Conservation (phyloP, 768 basidiomycete genomes). For the Lactifluus echinatus region DNA sequence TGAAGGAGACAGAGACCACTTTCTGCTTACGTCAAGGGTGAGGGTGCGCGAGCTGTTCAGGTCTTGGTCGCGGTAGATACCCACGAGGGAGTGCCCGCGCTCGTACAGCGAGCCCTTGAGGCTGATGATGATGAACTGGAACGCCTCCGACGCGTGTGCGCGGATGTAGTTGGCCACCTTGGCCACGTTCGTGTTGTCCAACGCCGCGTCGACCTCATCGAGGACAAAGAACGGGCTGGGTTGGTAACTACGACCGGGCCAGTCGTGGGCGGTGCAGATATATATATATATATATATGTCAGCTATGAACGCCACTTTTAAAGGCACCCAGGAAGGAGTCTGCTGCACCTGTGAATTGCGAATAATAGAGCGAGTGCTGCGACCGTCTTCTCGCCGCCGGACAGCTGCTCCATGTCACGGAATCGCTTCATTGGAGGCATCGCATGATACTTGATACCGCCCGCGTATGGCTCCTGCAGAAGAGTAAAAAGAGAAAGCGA, state of each 20-base stretch:
- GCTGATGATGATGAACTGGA: slow-evolving; percentile 98
- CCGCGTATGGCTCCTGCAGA: slow-evolving; percentile 67
- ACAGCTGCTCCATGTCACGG: slow-evolving; percentile 97
- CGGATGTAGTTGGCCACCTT: slow-evolving; percentile 93
- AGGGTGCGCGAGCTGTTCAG: slow-evolving; percentile 87
- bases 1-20: too few relatives aligned
- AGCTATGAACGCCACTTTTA: neutral
- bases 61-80: slow-evolving; percentile 91
- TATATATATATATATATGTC: too few relatives aligned
- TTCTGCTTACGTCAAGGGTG: slow-evolving; percentile 70
- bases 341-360: slow-evolving; percentile 79
- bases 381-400: slow-evolving; percentile 97
- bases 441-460: slow-evolving; percentile 96
- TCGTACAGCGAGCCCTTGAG: slow-evolving; percentile 92
- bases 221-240: slow-evolving; percentile 97
- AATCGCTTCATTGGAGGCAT: slow-evolving; percentile 99
- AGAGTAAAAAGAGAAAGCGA: neutral
- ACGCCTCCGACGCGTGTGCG: slow-evolving; percentile 67
- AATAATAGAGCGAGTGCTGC: slow-evolving; percentile 95
- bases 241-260: slow-evolving; percentile 62
- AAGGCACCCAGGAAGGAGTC: neutral
- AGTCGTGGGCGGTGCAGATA: too few relatives aligned
- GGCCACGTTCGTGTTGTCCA: slow-evolving; percentile 98
- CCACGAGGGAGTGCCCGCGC: slow-evolving; percentile 81
- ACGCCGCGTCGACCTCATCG: slow-evolving; percentile 96